A percentile compares a stretch with the other conserved stretches of the same genome.
Conservation (phyloP, 345 rosid species). For the Acer saccharum region DNA sequence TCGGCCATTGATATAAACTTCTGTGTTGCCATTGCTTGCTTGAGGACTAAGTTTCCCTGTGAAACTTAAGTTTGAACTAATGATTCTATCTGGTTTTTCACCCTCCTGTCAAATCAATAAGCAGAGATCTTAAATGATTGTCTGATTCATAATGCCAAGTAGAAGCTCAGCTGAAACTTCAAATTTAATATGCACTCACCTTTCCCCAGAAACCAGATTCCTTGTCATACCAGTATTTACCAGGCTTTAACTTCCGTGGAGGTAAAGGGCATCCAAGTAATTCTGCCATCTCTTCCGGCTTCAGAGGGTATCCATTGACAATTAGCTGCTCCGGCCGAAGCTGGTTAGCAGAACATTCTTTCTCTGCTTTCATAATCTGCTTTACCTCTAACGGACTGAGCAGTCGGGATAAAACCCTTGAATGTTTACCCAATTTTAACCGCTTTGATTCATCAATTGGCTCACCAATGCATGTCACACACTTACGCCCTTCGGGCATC, state of each 20-base stretch:
- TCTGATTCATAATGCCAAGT: conserved; percentile 2
- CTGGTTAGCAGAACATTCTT: conserved; percentile 92
- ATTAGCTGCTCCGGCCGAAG: conserved; percentile 89
- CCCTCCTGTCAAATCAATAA: conserved; percentile 72
- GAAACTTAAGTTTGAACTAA: conserved; percentile 90
- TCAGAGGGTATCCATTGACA: conserved; percentile 81
- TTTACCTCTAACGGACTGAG: conserved; percentile 94
- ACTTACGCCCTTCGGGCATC: conserved; percentile 99
- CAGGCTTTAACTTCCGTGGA: conserved; percentile 86
- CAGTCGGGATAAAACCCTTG: conserved; percentile 70
- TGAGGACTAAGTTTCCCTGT: conserved; percentile 69
- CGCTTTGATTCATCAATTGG: conserved; percentile 91
- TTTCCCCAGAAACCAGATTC: conserved; percentile 99
- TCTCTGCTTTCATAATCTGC: conserved; percentile 98
- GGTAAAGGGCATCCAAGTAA: conserved; percentile 77
- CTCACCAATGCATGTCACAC: conserved; percentile 81
- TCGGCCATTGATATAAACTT: conserved; percentile 90
- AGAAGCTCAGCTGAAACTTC: conserved; percentile 6
- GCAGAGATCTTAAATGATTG: conserved; percentile 6
- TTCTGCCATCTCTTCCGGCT: conserved; percentile 90
- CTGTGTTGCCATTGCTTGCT: conserved; percentile 87
- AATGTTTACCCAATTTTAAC: conserved; percentile 71
- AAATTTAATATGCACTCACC: conserved; percentile 40
- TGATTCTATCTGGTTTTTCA: conserved; percentile 80
- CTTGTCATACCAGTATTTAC: conserved; percentile 97